A percentile compares a stretch with the other conserved stretches of the same genome.
These are phyloP conservation scores for Corynascus novoguineensis DNA, from an alignment of 495 filamentous ascomycete genomes.

Conservation along the genomic window DNA sequence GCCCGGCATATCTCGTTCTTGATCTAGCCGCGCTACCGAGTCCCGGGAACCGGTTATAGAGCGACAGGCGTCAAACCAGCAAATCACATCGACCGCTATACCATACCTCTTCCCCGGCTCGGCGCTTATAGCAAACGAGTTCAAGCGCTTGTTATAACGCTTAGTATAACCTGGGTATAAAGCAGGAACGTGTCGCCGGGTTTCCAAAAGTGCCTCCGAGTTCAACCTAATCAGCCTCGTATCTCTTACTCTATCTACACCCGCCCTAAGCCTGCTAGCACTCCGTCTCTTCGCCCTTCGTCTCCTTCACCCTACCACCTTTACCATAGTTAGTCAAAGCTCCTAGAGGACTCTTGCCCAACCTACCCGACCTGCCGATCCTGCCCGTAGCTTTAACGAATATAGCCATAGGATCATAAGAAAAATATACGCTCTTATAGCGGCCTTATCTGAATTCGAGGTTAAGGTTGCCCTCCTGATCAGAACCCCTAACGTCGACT, in stretches of 20 bases:
- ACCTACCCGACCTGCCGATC: not conserved
- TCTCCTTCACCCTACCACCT: not conserved
- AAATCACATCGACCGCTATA: not conserved
- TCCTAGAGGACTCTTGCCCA: slow-evolving; percentile 5
- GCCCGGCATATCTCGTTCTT: slow-evolving; percentile 1
- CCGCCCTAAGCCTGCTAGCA: not conserved
- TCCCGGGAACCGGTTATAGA: slow-evolving; percentile 1
- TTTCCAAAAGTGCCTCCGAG: slow-evolving; percentile 1
- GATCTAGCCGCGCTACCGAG: slow-evolving; percentile 2
- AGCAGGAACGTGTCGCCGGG: slow-evolving; percentile 6
- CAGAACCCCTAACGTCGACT: not conserved
- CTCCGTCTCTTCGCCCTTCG: slow-evolving; percentile 1
- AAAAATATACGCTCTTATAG: slow-evolving; percentile 1
- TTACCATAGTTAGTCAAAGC: slow-evolving; percentile 3
- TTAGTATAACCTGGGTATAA: not conserved
- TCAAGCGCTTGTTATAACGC: not conserved
- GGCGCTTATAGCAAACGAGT: not conserved
- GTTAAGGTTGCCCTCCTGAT: slow-evolving; percentile 6
- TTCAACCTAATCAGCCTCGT: not conserved
- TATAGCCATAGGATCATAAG: not conserved
- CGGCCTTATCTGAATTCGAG: slow-evolving; percentile 1
- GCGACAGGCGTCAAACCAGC: slow-evolving; percentile 5
- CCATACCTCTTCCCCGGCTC: slow-evolving; percentile 3
- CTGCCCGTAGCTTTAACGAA: slow-evolving; percentile 2
- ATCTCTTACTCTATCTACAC: not conserved